Evolutionary conservation across 1,139 yeast species (phyloP).

Genomic region (Scheffersomyces quercinus): DNA sequence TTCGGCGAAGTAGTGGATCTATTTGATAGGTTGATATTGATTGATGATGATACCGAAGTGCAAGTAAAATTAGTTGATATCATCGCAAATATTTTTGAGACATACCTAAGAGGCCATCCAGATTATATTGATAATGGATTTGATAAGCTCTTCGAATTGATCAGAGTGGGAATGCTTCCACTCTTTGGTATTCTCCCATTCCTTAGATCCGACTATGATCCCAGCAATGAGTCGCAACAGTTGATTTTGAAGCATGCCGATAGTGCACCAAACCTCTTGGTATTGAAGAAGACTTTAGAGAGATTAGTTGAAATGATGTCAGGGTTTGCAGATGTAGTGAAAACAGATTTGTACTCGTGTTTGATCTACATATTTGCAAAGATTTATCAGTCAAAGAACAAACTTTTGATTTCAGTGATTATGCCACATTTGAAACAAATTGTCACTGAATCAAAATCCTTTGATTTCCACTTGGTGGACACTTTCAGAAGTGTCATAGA

Average conservation of each 20-base stretch:
- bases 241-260: constrained; percentile 33
- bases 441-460: constrained; percentile 30
- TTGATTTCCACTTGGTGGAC: constrained; percentile 27
- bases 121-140: constrained; percentile 53
- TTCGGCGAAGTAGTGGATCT: constrained; percentile 77
- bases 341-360: constrained; percentile 70
- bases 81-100: constrained; percentile 48
- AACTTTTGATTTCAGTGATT: constrained; percentile 48
- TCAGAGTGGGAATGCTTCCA: constrained; percentile 71
- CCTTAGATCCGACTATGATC: constrained; percentile 47
- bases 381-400: constrained; percentile 53
- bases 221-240: constrained; percentile 32
- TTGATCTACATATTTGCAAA: constrained; percentile 63
- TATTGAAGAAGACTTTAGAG: constrained; percentile 56
- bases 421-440: constrained; percentile 61
- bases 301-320: constrained; percentile 62
- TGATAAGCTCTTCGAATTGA: constrained; percentile 78
- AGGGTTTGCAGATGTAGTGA: constrained; percentile 65
- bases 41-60: constrained; percentile 55
- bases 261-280: constrained; percentile 32
- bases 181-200: constrained; percentile 63
- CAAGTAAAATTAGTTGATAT: constrained; percentile 58
- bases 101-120: constrained; percentile 22
- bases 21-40: constrained; percentile 68
- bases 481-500: constrained; percentile 41